Evolutionary conservation across 116 monocot species (phyloP).

Genomic region (Posidonia oceanica): DNA sequence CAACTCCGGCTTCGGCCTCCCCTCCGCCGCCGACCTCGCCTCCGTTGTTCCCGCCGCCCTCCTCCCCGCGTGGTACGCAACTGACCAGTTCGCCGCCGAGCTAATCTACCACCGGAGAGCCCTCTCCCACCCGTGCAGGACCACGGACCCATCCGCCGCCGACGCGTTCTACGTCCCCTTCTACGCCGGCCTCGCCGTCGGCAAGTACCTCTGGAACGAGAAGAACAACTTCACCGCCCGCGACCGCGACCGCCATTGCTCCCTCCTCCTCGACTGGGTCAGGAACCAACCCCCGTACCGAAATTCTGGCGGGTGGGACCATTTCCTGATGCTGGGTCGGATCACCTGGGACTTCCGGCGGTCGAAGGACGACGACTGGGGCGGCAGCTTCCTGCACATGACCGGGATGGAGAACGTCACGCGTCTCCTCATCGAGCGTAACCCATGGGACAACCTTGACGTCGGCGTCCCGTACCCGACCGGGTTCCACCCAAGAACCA

Average conservation of each 20-base stretch:
- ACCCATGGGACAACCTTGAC: slow-evolving; percentile 53
- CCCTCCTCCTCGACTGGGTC: slow-evolving; percentile 31
- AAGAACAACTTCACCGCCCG: slow-evolving; percentile 17
- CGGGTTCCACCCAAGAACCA: slow-evolving; percentile 22
- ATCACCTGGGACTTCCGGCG: slow-evolving; percentile 91
- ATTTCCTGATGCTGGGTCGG: slow-evolving; percentile 69
- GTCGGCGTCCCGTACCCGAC: slow-evolving; percentile 29
- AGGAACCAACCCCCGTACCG: slow-evolving; percentile 15
- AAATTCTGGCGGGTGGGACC: slow-evolving; percentile 40
- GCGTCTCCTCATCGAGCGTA: slow-evolving; percentile 64
- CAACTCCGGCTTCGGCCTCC: slow-evolving; percentile 61
- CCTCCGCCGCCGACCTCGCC: slow-evolving; percentile 19
- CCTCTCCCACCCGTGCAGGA: slow-evolving; percentile 47
- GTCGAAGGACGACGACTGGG: slow-evolving; percentile 40
- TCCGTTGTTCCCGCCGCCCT: slow-evolving; percentile 23
- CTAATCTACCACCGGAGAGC: slow-evolving; percentile 67
- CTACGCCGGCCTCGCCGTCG: slow-evolving; percentile 72
- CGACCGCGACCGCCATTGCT: slow-evolving; percentile 29
- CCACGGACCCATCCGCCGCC: slow-evolving; percentile 32
- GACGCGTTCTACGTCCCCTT: slow-evolving; percentile 78
- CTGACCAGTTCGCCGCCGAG: slow-evolving; percentile 75
- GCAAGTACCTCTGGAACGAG: slow-evolving; percentile 42
- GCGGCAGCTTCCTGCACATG: slow-evolving; percentile 59
- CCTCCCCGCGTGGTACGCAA: slow-evolving; percentile 51
- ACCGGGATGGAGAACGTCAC: slow-evolving; percentile 55